Conservation (phyloP, 164 flowering plant genomes). For the Chimonanthus praecox region DNA sequence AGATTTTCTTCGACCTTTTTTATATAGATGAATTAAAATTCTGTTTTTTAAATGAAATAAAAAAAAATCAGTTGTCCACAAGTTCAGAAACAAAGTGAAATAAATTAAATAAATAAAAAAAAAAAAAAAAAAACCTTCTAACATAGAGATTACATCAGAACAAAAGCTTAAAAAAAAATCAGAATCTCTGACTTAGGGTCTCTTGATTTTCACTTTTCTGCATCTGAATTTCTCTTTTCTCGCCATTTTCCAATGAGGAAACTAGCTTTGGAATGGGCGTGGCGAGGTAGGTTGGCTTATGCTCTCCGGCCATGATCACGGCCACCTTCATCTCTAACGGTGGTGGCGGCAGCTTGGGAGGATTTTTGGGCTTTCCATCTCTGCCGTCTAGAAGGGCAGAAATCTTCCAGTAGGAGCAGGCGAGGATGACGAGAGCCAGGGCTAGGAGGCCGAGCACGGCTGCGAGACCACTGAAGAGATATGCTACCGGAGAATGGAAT, state of each 20-base stretch:
- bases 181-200: no score
- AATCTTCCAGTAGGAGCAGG: slow-evolving; percentile 78
- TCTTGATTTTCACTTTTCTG: not conserved
- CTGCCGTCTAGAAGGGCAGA: slow-evolving; percentile 32
- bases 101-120: no score
- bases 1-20: no score
- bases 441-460: slow-evolving; percentile 77
- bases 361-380: slow-evolving; percentile 3
- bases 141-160: no score
- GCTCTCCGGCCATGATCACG: slow-evolving; percentile 74
- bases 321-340: slow-evolving; percentile 45
- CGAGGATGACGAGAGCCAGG: slow-evolving; percentile 65
- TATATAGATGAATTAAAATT: no score
- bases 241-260: not conserved
- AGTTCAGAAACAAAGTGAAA: no score
- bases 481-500: slow-evolving; percentile 86
- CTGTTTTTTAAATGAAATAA: no score
- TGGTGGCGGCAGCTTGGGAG: slow-evolving; percentile 11
- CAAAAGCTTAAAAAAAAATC: no score
- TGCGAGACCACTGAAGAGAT: slow-evolving; percentile 76
- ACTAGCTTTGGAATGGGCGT: slow-evolving; percentile 34
- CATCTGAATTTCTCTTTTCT: not conserved
- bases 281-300: slow-evolving; percentile 55
- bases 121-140: no score
- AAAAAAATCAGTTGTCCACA: no score